These are phyloP conservation scores for Blastosporella zonata DNA, from an alignment of 1,284 basidiomycete species.

Conservation along the genomic window DNA sequence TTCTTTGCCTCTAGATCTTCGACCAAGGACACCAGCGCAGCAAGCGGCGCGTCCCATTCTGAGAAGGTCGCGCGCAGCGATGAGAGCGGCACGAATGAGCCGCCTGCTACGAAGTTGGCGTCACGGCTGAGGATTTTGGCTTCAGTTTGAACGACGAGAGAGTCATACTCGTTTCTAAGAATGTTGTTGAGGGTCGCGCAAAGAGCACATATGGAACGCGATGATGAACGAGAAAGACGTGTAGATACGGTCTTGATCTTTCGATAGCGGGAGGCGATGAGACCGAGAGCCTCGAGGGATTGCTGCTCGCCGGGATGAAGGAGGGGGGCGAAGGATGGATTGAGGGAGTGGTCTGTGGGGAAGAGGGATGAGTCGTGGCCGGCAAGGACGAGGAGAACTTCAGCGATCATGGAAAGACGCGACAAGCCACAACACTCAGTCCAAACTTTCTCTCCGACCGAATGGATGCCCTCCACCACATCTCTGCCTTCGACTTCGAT, in stretches of 20 bases:
- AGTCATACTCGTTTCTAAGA: conserved; percentile 75
- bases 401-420: conserved; percentile 64
- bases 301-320: conserved; percentile 86
- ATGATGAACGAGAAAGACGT: conserved; percentile 54
- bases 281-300: conserved; percentile 70
- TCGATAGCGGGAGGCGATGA: conserved; percentile 70
- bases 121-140: conserved; percentile 73
- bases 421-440: conserved; percentile 2
- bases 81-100: conserved; percentile 81
- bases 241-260: conserved; percentile 59
- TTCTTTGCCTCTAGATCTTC: conserved; percentile 54
- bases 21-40: conserved; percentile 62
- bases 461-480: conserved; percentile 21
- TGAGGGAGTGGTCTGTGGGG: conserved; percentile 51
- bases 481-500: conserved; percentile 49
- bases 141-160: conserved; percentile 78
- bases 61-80: conserved; percentile 78
- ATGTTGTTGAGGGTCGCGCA: conserved; percentile 71
- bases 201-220: conserved; percentile 75
- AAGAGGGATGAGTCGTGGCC: conserved; percentile 85
- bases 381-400: conserved; percentile 78
- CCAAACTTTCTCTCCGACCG: conserved; percentile 3
- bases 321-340: conserved; percentile 65
- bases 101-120: conserved; percentile 63
- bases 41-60: conserved; percentile 80